Evolutionary conservation across 208 protist genomes (phyloP).

Genomic region (Crithidia expoeki): DNA sequence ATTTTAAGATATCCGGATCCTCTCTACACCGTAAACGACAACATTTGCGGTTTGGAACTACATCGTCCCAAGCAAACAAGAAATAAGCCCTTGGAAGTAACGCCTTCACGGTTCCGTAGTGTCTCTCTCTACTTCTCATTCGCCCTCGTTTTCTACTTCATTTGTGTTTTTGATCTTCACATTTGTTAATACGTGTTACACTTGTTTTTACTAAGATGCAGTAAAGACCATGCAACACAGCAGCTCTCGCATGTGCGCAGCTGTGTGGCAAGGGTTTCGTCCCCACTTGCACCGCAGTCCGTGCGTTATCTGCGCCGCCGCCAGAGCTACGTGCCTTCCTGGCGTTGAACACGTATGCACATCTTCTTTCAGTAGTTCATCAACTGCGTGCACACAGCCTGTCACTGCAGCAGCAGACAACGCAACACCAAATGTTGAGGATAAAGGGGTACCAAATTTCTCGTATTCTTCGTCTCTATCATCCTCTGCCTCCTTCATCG

Average conservation of each 20-base stretch:
- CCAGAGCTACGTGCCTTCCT: neutral
- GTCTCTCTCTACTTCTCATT: too few relatives aligned
- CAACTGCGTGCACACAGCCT: neutral
- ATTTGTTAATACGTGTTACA: too few relatives aligned
- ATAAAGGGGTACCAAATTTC: too few relatives aligned
- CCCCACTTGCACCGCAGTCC: conserved; percentile 50
- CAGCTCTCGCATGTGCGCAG: neutral
- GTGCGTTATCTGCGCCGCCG: conserved; percentile 46
- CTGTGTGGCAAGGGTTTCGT: conserved; percentile 20
- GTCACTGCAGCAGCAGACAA: neutral
- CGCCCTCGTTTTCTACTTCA: too few relatives aligned
- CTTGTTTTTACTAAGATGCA: too few relatives aligned
- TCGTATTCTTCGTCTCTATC: neutral
- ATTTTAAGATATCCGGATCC: too few relatives aligned
- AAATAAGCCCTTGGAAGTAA: too few relatives aligned
- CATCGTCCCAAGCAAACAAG: too few relatives aligned
- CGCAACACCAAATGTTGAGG: neutral
- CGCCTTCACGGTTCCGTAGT: too few relatives aligned
- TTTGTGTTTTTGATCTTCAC: too few relatives aligned
- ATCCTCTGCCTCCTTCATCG: conserved; percentile 1
- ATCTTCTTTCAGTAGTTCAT: neutral
- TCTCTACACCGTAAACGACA: too few relatives aligned
- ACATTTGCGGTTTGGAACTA: too few relatives aligned
- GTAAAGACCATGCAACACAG: neutral
- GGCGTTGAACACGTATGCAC: neutral